phyloP scores from a whole-genome alignment of 2,329 filamentous ascomycete genomes.

The Rhynchosporium graminicola region DNA sequence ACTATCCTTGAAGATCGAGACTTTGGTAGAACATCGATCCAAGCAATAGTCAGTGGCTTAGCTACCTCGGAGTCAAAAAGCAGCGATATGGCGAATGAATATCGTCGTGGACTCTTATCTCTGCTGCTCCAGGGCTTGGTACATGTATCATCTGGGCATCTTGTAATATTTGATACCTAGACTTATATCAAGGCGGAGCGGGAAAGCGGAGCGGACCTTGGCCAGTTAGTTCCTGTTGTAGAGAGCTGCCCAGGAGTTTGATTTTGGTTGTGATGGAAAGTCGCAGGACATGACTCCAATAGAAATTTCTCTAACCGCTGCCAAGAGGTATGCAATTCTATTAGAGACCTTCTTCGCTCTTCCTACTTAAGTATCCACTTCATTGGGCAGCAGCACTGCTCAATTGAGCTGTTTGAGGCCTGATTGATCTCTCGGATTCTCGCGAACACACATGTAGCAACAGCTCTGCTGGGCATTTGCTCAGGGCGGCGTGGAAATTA shows the following conservation, averaged over 20 bases:
- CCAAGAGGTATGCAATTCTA: not conserved
- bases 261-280: not conserved
- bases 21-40: conserved; percentile 1
- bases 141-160: conserved; percentile 2
- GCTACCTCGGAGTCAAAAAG: not conserved
- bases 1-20: conserved; percentile 4
- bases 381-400: conserved; percentile 8
- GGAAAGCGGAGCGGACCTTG: not conserved
- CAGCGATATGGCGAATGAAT: not conserved
- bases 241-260: not conserved
- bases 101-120: not conserved
- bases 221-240: not conserved
- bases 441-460: not conserved
- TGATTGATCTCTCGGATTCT: conserved; percentile 2
- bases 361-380: not conserved
- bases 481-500: conserved; percentile 7
- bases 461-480: not conserved
- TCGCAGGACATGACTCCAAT: not conserved
- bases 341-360: not conserved
- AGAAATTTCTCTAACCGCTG: not conserved
- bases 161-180: not conserved
- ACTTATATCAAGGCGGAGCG: not conserved
- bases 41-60: not conserved
- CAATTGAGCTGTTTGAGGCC: conserved; percentile 2
- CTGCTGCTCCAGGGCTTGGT: conserved; percentile 4